Percentiles rank a stretch among this genome's conserved stretches.
phyloP scores from a whole-genome alignment of 108 stramenopile genomes.

The Fistulifera pelliculosa region DNA sequence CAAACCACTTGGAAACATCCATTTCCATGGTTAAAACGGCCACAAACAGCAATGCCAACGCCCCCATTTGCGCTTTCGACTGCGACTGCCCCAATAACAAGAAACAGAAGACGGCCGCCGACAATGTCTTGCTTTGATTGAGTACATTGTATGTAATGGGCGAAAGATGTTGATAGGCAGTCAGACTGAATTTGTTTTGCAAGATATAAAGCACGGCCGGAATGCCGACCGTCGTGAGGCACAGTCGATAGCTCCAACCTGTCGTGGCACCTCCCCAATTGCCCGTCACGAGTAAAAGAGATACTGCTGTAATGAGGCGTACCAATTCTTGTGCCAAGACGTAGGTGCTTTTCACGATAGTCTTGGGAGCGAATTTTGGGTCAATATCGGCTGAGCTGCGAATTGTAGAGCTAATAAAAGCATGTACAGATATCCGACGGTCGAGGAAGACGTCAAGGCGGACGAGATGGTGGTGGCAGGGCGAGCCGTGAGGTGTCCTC shows the following conservation, averaged over 20 bases:
- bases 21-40: conserved; percentile 54
- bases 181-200: conserved; percentile 63
- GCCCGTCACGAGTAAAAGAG: conserved; percentile 28
- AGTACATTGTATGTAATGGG: conserved; percentile 79
- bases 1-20: conserved; percentile 22
- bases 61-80: conserved; percentile 56
- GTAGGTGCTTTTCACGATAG: conserved; percentile 47
- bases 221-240: conserved; percentile 42
- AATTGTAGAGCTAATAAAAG: conserved; percentile 67
- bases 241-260: conserved; percentile 37
- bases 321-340: conserved; percentile 53
- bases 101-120: conserved; percentile 79
- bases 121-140: conserved; percentile 89
- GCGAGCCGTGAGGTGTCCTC: too few relatives aligned
- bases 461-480: too few relatives aligned
- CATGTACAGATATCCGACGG: conserved; percentile 22
- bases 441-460: too few relatives aligned
- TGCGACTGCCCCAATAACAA: conserved; percentile 66
- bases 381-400: conserved; percentile 57
- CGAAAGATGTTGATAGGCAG: conserved; percentile 66
- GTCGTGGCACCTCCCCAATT: conserved; percentile 19
- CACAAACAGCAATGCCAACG: conserved; percentile 52
- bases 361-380: conserved; percentile 48
- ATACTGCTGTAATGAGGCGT: conserved; percentile 32
- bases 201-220: conserved; percentile 69